These are phyloP conservation scores for Limnomonas spitsbergensis DNA, from an alignment of 139 green algal species.

Conservation along the genomic window DNA sequence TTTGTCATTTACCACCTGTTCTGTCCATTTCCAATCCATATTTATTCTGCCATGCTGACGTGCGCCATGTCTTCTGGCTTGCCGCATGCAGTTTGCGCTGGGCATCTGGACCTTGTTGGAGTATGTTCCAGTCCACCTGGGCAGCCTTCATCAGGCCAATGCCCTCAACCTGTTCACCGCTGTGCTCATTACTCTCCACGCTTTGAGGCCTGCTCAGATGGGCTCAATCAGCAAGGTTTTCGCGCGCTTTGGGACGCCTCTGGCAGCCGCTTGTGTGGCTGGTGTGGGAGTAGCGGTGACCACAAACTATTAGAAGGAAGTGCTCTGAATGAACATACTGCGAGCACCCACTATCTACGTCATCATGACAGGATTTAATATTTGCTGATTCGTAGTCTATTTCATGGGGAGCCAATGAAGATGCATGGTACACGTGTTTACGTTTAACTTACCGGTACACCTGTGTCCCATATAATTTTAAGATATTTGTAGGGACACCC, in stretches of 20 bases:
- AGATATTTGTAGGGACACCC: no score
- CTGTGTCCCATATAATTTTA: no score
- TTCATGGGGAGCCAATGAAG: no score
- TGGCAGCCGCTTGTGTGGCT: slow-evolving; percentile 44
- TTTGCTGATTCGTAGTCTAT: no score
- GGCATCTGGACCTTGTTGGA: slow-evolving; percentile 83
- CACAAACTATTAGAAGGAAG: background rate
- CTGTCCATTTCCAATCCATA: no score
- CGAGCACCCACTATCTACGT: no score
- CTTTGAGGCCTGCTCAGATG: slow-evolving; percentile 39
- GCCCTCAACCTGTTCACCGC: slow-evolving; percentile 89
- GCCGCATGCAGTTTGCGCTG: slow-evolving; percentile 60
- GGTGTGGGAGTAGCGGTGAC: slow-evolving; percentile 51
- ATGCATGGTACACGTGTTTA: no score
- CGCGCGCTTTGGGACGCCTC: slow-evolving; percentile 39
- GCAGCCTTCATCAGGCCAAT: slow-evolving; percentile 61
- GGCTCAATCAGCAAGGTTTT: slow-evolving; percentile 7
- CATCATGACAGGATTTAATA: no score
- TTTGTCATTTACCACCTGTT: no score
- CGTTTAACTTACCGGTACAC: no score
- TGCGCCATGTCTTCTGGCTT: no score
- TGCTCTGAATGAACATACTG: slow-evolving; percentile 9
- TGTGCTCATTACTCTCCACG: slow-evolving; percentile 79
- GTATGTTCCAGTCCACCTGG: slow-evolving; percentile 85
- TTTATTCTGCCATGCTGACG: no score